Conservation (phyloP, 2,329 filamentous ascomycete species). For the Aspergillus piperis region DNA sequence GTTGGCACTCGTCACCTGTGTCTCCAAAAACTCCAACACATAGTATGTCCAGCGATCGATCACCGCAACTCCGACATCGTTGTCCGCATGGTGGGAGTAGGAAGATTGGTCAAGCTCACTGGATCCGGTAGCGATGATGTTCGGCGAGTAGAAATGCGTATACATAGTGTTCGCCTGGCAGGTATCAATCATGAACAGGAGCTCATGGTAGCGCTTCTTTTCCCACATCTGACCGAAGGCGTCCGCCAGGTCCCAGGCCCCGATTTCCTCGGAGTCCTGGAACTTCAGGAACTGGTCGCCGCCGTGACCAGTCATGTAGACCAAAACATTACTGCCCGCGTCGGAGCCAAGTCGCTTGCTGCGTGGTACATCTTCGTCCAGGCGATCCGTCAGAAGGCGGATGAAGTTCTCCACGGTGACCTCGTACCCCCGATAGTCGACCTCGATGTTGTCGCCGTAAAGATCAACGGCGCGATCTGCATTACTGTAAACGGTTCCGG, state of each 20-base stretch:
- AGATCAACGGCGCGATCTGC: slow-evolving; percentile 92
- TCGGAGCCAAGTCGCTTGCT: slow-evolving; percentile 94
- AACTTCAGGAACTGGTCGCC: slow-evolving; percentile 99
- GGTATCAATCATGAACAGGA: slow-evolving; percentile 99
- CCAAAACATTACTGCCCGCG: slow-evolving; percentile 91
- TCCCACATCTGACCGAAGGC: slow-evolving; percentile 99
- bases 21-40: slow-evolving; percentile 94
- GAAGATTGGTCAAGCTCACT: slow-evolving; percentile 94
- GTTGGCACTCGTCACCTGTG: slow-evolving; percentile 78
- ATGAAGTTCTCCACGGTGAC: slow-evolving; percentile 99
- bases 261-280: slow-evolving; percentile 96
- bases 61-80: slow-evolving; percentile 95
- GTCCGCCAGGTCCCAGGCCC: slow-evolving; percentile 91
- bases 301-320: slow-evolving; percentile 99
- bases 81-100: slow-evolving; percentile 97
- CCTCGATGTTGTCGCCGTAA: slow-evolving; percentile 98
- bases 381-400: slow-evolving; percentile 86
- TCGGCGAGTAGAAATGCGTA: slow-evolving; percentile 94
- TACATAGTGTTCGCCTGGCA: slow-evolving; percentile 99
- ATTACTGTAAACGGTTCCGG: slow-evolving; percentile 97
- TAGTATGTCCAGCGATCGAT: slow-evolving; percentile 99
- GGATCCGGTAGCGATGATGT: slow-evolving; percentile 97
- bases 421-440: slow-evolving; percentile 97
- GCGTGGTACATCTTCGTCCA: slow-evolving; percentile 90
- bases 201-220: slow-evolving; percentile 98